These are phyloP conservation scores for Phytophthora hybrid DNA, from an alignment of 352 stramenopile species.

Conservation along the genomic window DNA sequence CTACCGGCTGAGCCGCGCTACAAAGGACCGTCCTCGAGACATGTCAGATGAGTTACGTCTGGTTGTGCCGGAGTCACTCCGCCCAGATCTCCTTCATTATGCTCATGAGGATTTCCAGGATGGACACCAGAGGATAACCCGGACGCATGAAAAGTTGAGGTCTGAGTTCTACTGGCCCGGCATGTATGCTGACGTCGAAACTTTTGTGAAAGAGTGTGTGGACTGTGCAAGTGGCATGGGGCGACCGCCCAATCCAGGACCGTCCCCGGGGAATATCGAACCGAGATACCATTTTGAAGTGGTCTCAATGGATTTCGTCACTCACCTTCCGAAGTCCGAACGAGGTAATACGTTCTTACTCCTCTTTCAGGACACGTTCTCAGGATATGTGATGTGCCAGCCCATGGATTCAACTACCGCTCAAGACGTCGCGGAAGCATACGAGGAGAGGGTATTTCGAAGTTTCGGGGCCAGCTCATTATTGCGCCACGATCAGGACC, in stretches of 20 bases:
- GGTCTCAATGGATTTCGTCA: too few species aligned
- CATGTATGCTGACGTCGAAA: too few species aligned
- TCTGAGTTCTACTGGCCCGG: too few species aligned
- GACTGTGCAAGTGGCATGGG: too few species aligned
- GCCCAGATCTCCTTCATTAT: background rate
- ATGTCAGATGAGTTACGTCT: background rate
- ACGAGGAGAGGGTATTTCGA: conserved; percentile 31
- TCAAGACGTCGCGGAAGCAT: conserved; percentile 32
- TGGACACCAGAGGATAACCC: background rate
- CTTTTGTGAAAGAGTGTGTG: too few species aligned
- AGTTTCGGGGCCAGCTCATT: conserved; percentile 30
- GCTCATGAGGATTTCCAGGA: background rate
- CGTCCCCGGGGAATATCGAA: too few species aligned
- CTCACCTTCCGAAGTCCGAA: background rate
- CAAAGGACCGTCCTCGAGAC: background rate
- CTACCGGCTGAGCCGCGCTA: background rate
- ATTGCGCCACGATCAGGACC: conserved; percentile 38
- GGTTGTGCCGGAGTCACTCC: background rate
- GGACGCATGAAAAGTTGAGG: too few species aligned
- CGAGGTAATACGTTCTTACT: conserved; percentile 6
- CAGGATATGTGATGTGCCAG: conserved; percentile 29
- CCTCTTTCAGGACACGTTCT: conserved; percentile 11
- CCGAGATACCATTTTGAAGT: too few species aligned
- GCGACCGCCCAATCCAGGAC: too few species aligned
- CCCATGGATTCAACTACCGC: conserved; percentile 14